A percentile compares a stretch with the other conserved stretches of the same genome.
Conservation (phyloP, 768 basidiomycete genomes). For the Leccinum pellstonianum region DNA sequence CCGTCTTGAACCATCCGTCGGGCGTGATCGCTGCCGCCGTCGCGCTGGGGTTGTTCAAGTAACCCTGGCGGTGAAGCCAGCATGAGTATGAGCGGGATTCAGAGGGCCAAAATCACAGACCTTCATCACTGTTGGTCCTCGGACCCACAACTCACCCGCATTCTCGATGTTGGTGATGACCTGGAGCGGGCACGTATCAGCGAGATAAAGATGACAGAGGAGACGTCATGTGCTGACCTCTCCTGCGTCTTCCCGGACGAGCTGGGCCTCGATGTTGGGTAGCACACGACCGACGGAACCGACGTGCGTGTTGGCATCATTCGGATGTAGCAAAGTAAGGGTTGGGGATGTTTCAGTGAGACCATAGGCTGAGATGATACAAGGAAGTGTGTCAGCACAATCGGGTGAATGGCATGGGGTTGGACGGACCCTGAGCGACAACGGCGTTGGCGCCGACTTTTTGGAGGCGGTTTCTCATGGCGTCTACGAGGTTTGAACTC, state of each 20-base stretch:
- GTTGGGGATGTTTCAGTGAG: slow-evolving; percentile 83
- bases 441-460: slow-evolving; percentile 40
- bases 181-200: slow-evolving; percentile 12
- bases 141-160: slow-evolving; percentile 79
- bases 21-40: slow-evolving; percentile 66
- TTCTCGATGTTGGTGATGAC: slow-evolving; percentile 34
- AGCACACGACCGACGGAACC: slow-evolving; percentile 70
- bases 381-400: background rate
- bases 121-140: slow-evolving; percentile 81
- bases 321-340: slow-evolving; percentile 51
- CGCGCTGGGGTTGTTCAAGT: slow-evolving; percentile 68
- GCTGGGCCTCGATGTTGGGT: slow-evolving; percentile 71
- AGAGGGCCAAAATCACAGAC: slow-evolving; percentile 32
- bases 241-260: slow-evolving; percentile 64
- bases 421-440: slow-evolving; percentile 51
- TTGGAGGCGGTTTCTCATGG: slow-evolving; percentile 41
- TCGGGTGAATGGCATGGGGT: too few relatives aligned
- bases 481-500: slow-evolving; percentile 56
- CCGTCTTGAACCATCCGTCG: slow-evolving; percentile 87
- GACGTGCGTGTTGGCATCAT: slow-evolving; percentile 46
- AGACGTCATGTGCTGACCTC: slow-evolving; percentile 26
- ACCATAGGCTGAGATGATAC: slow-evolving; percentile 56
- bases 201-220: too few relatives aligned
- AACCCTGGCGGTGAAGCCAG: slow-evolving; percentile 48
- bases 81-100: slow-evolving; percentile 1